These are phyloP conservation scores for Starmera caribaea DNA, from an alignment of 805 yeast genomes.

Conservation along the genomic window DNA sequence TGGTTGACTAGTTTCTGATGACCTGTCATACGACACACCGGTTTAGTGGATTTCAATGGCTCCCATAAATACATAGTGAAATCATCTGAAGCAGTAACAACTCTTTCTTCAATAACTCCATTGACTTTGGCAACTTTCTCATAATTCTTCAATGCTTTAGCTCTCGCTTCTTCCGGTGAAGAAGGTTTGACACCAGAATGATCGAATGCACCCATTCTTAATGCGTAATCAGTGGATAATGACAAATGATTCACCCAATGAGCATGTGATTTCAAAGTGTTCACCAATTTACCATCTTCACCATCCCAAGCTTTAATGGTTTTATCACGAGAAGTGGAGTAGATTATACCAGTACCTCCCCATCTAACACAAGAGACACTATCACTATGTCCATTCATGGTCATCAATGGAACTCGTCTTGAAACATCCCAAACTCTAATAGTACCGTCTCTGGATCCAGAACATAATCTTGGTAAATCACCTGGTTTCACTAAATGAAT, in stretches of 20 bases:
- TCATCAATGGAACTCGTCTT: slow-evolving; percentile 51
- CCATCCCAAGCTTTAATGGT: slow-evolving; percentile 91
- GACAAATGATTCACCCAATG: slow-evolving; percentile 98
- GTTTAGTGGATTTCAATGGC: slow-evolving; percentile 71
- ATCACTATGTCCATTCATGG: slow-evolving; percentile 80
- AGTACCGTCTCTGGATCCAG: slow-evolving; percentile 89
- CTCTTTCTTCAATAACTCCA: slow-evolving; percentile 65
- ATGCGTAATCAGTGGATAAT: slow-evolving; percentile 79
- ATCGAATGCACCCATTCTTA: slow-evolving; percentile 84
- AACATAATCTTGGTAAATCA: slow-evolving; percentile 61
- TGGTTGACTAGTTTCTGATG: slow-evolving; percentile 96
- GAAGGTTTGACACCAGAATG: slow-evolving; percentile 43
- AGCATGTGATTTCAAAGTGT: slow-evolving; percentile 79
- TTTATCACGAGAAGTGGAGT: slow-evolving; percentile 90
- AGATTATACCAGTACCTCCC: slow-evolving; percentile 83
- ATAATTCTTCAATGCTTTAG: slow-evolving; percentile 39
- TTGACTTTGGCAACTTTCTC: slow-evolving; percentile 48
- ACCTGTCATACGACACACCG: slow-evolving; percentile 90
- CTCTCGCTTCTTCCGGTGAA: slow-evolving; percentile 34
- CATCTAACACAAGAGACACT: slow-evolving; percentile 94
- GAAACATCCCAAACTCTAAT: slow-evolving; percentile 83
- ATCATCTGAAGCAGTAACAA: slow-evolving; percentile 94
- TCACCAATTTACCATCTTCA: slow-evolving; percentile 63
- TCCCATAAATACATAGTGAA: slow-evolving; percentile 98
- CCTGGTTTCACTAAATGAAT: slow-evolving; percentile 64